Conservation (phyloP, 2,329 filamentous ascomycete genomes). For the Lachnellula arida region DNA sequence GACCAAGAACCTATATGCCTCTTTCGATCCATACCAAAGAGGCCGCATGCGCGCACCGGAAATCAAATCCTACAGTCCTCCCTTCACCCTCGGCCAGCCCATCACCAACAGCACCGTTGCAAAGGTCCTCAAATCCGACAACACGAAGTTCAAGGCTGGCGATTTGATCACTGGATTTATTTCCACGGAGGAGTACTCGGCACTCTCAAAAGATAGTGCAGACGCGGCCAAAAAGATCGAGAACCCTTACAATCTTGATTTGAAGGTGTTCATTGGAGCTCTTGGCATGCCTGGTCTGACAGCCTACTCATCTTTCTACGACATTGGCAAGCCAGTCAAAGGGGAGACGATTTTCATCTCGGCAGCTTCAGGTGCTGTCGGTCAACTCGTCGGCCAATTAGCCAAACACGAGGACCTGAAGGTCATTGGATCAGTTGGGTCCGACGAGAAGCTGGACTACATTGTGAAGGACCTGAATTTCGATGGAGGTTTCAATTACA, state of each 20-base stretch:
- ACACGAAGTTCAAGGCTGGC: conserved; percentile 56
- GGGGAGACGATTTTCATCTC: conserved; percentile 76
- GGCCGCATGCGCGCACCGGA: conserved; percentile 66
- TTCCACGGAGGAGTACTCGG: conserved; percentile 66
- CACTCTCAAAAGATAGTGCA: conserved; percentile 40
- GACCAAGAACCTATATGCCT: conserved; percentile 66
- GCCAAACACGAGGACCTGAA: conserved; percentile 71
- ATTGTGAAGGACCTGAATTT: conserved; percentile 70
- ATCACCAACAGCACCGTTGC: conserved; percentile 61
- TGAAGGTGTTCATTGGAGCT: conserved; percentile 65
- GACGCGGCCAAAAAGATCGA: conserved; percentile 49
- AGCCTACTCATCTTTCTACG: conserved; percentile 69
- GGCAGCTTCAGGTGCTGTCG: conserved; percentile 69
- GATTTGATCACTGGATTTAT: conserved; percentile 58
- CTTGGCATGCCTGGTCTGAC: conserved; percentile 77
- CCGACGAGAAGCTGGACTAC: conserved; percentile 70
- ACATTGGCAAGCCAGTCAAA: conserved; percentile 69
- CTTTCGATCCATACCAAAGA: conserved; percentile 80
- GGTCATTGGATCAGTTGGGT: conserved; percentile 71
- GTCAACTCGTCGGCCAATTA: conserved; percentile 71
- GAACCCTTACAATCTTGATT: conserved; percentile 65
- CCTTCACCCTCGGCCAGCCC: conserved; percentile 58
- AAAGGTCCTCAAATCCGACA: conserved; percentile 67
- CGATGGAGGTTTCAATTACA: conserved; percentile 75
- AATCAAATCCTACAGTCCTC: conserved; percentile 61